Evolutionary conservation across 768 basidiomycete genomes (phyloP).

Genomic region (Lactarius sanguifluus): DNA sequence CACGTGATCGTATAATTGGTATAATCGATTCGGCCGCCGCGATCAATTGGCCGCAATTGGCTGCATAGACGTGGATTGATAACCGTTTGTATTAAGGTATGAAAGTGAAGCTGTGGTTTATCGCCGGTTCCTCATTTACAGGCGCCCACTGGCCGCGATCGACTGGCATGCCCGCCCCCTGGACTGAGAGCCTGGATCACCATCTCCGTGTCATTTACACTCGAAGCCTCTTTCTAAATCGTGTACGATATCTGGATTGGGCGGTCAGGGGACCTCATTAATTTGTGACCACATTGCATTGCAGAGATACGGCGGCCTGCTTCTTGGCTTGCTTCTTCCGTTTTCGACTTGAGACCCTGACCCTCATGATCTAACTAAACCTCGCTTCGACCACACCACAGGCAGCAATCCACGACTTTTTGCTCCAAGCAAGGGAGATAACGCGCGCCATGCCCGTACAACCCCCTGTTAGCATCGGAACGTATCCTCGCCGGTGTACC

Average conservation of each 20-base stretch:
- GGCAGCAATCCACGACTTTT: neutral
- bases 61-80: no score
- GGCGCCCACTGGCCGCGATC: neutral
- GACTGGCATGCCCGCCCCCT: neutral
- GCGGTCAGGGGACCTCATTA: neutral
- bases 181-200: neutral
- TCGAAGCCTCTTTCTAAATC: neutral
- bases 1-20: neutral
- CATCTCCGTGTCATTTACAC: slow-evolving; percentile 1
- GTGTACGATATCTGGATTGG: neutral
- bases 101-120: no score
- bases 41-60: no score
- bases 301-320: neutral
- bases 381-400: slow-evolving; percentile 9
- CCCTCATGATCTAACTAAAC: neutral
- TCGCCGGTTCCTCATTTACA: no score
- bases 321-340: neutral
- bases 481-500: neutral
- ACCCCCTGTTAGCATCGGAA: neutral
- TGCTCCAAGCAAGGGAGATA: neutral
- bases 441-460: neutral
- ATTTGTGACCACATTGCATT: neutral
- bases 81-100: no score
- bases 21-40: no score
- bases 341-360: neutral